Evolutionary conservation across 495 filamentous ascomycete genomes (phyloP), one percentile per base, ranked within the genome.

Genomic region (Penicillium macrosclerotiorum): DNA sequence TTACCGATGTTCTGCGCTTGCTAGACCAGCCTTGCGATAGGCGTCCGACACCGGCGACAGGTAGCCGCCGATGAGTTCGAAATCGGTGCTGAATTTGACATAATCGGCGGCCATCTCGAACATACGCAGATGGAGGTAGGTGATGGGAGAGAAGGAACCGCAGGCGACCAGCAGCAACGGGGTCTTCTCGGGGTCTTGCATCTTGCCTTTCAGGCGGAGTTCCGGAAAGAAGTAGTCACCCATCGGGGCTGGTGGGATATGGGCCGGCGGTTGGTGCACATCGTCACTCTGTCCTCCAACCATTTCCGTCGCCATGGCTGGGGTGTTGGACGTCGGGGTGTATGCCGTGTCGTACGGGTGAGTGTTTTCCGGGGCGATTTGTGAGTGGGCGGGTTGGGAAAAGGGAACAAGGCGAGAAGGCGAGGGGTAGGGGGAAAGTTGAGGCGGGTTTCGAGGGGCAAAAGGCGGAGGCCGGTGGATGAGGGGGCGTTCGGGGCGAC

Each of bases 1-100:
- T 55, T 69, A 83, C 79, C 88, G 79, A 63, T 94, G 83, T 5
- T 82, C 71, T 18, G 87, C 82, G 44, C 74, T 81, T 14, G 88
- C 91, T 24, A 97, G 73, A 36, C 91, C 90, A 24, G 80, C 83
- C 67, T 97, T 97, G 60, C 90, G 90, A 72, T 97, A 97, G 19
- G 86, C 84, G 59, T 95, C 91, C 41, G 82, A 84, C 25, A 90
- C 86, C 18, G 84, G 85, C 27, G 81, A 86, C 34, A 95, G 68
- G 64, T 90, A 95, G 16, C 87, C 90, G 27, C 85, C 90, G 20
- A 94, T 74, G 13, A 96, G 77, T 64, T 96, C 91, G 60, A 84
- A 95, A 24, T 89, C 75, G 29, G 88, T 89, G 69, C 84, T 88
- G 67, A 90, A 83, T 40, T 82, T 80, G 52, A 82, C 83, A 65